A percentile compares a stretch with the other conserved stretches of the same genome.
phyloP scores from a whole-genome alignment of 2,329 filamentous ascomycete species.

The Blastomyces parvus region DNA sequence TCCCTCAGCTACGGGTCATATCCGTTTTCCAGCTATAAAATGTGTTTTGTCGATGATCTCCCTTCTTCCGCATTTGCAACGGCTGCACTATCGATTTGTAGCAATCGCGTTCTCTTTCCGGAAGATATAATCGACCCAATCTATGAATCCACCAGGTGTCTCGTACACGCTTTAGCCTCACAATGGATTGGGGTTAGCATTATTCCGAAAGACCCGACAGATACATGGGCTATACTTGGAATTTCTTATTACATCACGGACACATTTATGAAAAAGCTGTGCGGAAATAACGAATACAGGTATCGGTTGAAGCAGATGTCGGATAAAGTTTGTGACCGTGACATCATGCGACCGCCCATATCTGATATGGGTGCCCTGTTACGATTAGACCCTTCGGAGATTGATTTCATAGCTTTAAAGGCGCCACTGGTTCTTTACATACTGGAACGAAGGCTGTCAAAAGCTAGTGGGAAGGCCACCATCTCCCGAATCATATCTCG shows the following conservation, averaged over 20 bases:
- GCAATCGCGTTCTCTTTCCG: slow-evolving; percentile 73
- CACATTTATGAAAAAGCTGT: slow-evolving; percentile 78
- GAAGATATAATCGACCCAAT: slow-evolving; percentile 78
- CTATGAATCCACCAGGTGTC: slow-evolving; percentile 65
- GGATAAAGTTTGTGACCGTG: slow-evolving; percentile 70
- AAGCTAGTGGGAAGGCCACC: slow-evolving; percentile 74
- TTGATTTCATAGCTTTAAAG: slow-evolving; percentile 85
- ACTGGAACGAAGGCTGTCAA: slow-evolving; percentile 79
- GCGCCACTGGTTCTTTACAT: slow-evolving; percentile 87
- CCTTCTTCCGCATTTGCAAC: slow-evolving; percentile 63
- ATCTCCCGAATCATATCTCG: slow-evolving; percentile 77
- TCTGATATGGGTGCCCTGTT: slow-evolving; percentile 69
- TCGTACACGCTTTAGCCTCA: slow-evolving; percentile 75
- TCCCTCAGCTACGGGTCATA: slow-evolving; percentile 82
- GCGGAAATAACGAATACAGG: slow-evolving; percentile 88
- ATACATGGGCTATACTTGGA: slow-evolving; percentile 83
- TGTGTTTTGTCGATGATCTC: slow-evolving; percentile 90
- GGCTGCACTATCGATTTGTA: slow-evolving; percentile 79
- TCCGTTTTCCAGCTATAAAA: slow-evolving; percentile 82
- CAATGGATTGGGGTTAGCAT: slow-evolving; percentile 96
- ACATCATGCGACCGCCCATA: slow-evolving; percentile 72
- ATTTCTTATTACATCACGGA: slow-evolving; percentile 94
- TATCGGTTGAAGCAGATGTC: slow-evolving; percentile 80
- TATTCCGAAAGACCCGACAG: slow-evolving; percentile 66
- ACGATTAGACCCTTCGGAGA: slow-evolving; percentile 71